Evolutionary conservation across 2,329 filamentous ascomycete genomes (phyloP), one percentile per base, ranked within the genome.

Genomic region (Alternaria postmessia): DNA sequence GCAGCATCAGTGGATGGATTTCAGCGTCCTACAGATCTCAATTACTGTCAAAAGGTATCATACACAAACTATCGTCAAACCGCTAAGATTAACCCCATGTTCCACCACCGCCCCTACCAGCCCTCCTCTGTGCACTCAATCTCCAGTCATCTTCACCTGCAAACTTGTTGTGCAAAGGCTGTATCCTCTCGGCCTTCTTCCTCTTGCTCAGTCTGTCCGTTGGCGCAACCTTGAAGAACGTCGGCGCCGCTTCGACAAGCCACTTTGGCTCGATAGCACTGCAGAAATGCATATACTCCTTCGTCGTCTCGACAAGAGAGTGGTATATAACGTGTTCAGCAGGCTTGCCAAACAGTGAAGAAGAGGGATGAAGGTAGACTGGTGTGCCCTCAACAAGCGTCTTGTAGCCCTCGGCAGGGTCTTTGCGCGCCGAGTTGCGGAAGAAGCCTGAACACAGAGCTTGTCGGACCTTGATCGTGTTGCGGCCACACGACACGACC

Each of bases 211-310:
- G 80, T 57, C 88, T 85, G 75, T 97, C 93, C 36, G 91, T 94
- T 0, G 92, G 89, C 18, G 95, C 94, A 5, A 98, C 93, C 85
- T 96, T 97, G 88, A 98, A 99, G 83, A 98, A 99, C 0, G 93
- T 97, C 9, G 96, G 95, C n/a, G 96, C 95, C 12, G 94, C 94
- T 72, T 97, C 94, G 1, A 98, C 93, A 22, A 99, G 86, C 88
- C 88, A 90, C 78, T 96, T 97, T 8, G 95, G 94, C 80, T 99
- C 95, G 72, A 99, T 98, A 4, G 87, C 87, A 4, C 93, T 97
- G 14, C 93, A 95, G 75, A 88, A 92, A 74, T 97, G 94, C 95
- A 99, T 98, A 80, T 98, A 99, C 81, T 99, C 95, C 81, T 96
- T 94, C 24, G 91, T 96, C 24, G 95, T 99, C 70, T 98, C 85